Evolutionary conservation across 495 filamentous ascomycete species (phyloP).

Genomic region (Bacidia gigantensis): DNA sequence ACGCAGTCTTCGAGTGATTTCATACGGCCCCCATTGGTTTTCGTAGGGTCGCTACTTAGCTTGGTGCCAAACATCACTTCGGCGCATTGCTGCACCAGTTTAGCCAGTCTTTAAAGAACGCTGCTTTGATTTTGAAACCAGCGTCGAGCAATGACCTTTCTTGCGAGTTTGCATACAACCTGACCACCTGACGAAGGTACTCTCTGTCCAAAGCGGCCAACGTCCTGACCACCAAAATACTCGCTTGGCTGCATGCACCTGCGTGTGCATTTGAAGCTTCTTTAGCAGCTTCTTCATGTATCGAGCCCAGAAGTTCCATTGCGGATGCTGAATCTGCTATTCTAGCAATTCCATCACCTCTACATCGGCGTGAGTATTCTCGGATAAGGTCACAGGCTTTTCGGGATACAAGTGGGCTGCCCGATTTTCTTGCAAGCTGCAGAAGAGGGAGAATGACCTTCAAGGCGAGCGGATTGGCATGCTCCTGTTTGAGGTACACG

Average conservation of each 20-base stretch:
- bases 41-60: too few species aligned
- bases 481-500: slow-evolving; percentile 72
- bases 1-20: too few species aligned
- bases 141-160: slow-evolving; percentile 40
- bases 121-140: slow-evolving; percentile 42
- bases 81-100: slow-evolving; percentile 48
- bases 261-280: slow-evolving; percentile 45
- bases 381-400: slow-evolving; percentile 57
- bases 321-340: slow-evolving; percentile 26
- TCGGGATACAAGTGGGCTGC: slow-evolving; percentile 55
- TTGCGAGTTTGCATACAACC: slow-evolving; percentile 44
- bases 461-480: slow-evolving; percentile 48
- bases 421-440: slow-evolving; percentile 43
- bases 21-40: too few species aligned
- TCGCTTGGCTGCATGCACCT: slow-evolving; percentile 46
- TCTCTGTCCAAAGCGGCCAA: slow-evolving; percentile 38
- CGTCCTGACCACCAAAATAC: slow-evolving; percentile 48
- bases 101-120: slow-evolving; percentile 54
- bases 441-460: slow-evolving; percentile 55
- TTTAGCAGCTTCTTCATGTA: slow-evolving; percentile 60
- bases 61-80: too few species aligned
- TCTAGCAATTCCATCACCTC: slow-evolving; percentile 36
- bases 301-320: slow-evolving; percentile 44
- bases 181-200: slow-evolving; percentile 34
- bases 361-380: slow-evolving; percentile 55